Conservation (phyloP, 441 rosid genomes). For the Pelargonium australe region DNA sequence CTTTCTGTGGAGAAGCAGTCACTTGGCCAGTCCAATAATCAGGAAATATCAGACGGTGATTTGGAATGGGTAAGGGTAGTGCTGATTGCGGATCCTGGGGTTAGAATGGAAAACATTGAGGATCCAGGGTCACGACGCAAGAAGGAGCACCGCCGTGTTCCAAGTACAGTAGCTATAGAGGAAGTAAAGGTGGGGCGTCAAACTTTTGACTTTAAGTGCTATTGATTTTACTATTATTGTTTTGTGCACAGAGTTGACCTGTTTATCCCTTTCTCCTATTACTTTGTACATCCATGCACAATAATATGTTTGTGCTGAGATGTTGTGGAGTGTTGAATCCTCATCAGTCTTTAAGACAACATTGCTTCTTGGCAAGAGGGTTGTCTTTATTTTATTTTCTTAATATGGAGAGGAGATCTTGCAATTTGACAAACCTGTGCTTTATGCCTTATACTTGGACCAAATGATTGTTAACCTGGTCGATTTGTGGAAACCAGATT, state of each 20-base stretch:
- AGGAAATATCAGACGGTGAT: conserved; percentile 35
- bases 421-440: not conserved
- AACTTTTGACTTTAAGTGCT: conserved; percentile 11
- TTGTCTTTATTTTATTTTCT: not conserved
- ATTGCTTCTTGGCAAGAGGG: not conserved
- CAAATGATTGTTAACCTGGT: not conserved
- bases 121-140: conserved; percentile 57
- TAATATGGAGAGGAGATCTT: not conserved
- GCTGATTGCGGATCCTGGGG: conserved; percentile 71
- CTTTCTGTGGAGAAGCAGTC: conserved; percentile 53
- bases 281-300: not conserved
- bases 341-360: not conserved
- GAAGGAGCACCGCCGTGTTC: conserved; percentile 99
- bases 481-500: not conserved
- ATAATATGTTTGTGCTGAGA: not conserved
- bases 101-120: conserved; percentile 63
- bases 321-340: not conserved
- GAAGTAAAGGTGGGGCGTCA: conserved; percentile 82
- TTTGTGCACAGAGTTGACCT: not conserved
- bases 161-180: conserved; percentile 96
- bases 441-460: not conserved
- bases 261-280: not conserved
- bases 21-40: conserved; percentile 25
- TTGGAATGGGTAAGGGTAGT: conserved; percentile 93
- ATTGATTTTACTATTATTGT: conserved; percentile 2